Evolutionary conservation across 2,329 filamentous ascomycete genomes (phyloP), one percentile per base, ranked within the genome.

Genomic region (Penicillium sp.): DNA sequence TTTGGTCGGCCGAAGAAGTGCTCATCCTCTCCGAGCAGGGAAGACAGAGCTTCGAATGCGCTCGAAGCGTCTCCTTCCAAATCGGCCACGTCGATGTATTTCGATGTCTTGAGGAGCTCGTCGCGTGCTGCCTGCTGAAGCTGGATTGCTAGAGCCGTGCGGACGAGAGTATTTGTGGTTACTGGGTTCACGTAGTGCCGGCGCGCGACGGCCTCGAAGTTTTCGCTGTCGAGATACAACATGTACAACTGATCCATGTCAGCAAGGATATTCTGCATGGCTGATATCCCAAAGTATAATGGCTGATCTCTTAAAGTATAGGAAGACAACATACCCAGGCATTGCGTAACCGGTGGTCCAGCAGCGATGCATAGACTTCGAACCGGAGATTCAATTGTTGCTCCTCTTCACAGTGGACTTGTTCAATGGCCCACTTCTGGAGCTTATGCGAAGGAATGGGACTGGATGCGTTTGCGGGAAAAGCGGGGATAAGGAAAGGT

Each of bases 261-360:
- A 54, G 50, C 3, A 18, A 40, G 23, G 26, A 24, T 10, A 11
- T 28, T 10, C 20, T 22, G 3, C 23, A 22, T 13, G 2, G n/a
- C 20, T 8, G 13, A 11, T 18, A 14, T 16, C 34, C 29, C n/a
- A 8, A 31, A 16, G 39, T 27, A 39, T 13, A 68, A 22, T 13
- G 2, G n/a, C 20, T 8, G 13, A 11, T 18, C 14, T 16, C 34
- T 32, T 11, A 8, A 31, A 16, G 39, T 27, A 39, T 13, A 68
- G 73, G 22, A 23, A 36, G 6, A 26, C 7, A 10, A 49, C 54
- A 18, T 72, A 88, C 86, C 89, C 89, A 97, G 48, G 90, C 90
- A 68, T 84, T 85, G 53, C 90, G 85, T 75, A 98, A 80, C 49
- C 79, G 77, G 59, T 84, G 77, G 55, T 90, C 85, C 14, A 95